These are phyloP conservation scores for Neopestalotiopsis sp. DNA, from an alignment of 2,329 filamentous ascomycete species.

Conservation along the genomic window DNA sequence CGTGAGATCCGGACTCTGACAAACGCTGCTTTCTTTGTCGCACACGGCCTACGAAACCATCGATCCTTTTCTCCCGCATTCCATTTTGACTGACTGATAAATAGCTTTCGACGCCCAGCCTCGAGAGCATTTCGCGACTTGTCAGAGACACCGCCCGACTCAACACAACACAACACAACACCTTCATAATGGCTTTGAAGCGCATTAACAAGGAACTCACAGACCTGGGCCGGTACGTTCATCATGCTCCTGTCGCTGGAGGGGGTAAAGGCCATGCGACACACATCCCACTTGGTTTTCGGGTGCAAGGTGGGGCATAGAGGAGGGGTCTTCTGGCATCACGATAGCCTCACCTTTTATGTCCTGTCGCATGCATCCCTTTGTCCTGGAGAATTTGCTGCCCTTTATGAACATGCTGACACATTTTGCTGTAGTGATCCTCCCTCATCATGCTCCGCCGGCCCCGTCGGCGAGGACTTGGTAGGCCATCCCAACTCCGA, in stretches of 20 bases:
- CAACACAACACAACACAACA: conserved; percentile 20
- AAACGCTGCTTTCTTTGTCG: not conserved
- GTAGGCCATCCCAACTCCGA: conserved; percentile 63
- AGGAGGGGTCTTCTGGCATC: conserved; percentile 29
- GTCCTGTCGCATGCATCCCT: not conserved
- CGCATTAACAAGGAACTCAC: conserved; percentile 94
- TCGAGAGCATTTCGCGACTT: conserved; percentile 24
- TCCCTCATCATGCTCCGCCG: conserved; percentile 97
- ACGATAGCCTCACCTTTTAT: conserved; percentile 3
- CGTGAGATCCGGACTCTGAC: not conserved
- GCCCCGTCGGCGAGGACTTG: conserved; percentile 95
- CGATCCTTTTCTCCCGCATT: conserved; percentile 31
- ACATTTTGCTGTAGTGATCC: conserved; percentile 72
- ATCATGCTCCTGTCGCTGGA: conserved; percentile 20
- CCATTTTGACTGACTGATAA: conserved; percentile 33
- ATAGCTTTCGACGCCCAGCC: conserved; percentile 28
- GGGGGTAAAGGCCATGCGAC: conserved; percentile 18
- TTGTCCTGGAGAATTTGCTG: conserved; percentile 22
- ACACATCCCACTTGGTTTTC: conserved; percentile 25
- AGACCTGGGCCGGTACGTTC: conserved; percentile 82
- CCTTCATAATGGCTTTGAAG: conserved; percentile 80
- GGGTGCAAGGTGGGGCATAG: conserved; percentile 34
- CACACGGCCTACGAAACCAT: conserved; percentile 10
- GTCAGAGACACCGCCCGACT: conserved; percentile 18
- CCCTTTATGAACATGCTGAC: conserved; percentile 33